These are phyloP conservation scores for Nakataea oryzae DNA, from an alignment of 2,329 filamentous ascomycete species.

Conservation along the genomic window DNA sequence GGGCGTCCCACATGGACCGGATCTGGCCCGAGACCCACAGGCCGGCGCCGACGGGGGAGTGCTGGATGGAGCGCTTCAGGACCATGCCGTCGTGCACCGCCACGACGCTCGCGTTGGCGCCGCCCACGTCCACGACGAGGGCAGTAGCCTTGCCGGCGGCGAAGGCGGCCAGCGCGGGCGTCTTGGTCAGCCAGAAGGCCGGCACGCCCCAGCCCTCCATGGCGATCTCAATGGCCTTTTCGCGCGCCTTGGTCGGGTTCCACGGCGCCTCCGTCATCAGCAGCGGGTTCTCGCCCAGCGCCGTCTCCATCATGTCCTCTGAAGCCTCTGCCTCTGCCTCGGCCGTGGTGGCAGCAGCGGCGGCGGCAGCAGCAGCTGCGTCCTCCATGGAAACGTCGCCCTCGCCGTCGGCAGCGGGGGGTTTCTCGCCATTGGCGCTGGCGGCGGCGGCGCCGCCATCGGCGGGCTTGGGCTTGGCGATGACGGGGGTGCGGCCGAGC, in stretches of 20 bases:
- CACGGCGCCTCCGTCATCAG: constrained; percentile 91
- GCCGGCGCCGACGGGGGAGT: constrained; percentile 67
- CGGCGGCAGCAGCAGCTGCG: constrained; percentile 39
- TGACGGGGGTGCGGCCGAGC: constrained; percentile 24
- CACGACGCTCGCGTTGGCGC: constrained; percentile 78
- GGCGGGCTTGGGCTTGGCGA: constrained; percentile 1
- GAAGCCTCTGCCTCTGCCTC: constrained; percentile 36
- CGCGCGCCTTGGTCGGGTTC: constrained; percentile 78
- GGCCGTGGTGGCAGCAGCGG: constrained; percentile 47
- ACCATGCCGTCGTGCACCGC: constrained; percentile 93
- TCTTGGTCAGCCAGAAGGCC: constrained; percentile 87
- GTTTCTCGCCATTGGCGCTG: constrained; percentile 52
- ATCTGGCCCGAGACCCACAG: constrained; percentile 87
- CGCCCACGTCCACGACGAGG: constrained; percentile 84
- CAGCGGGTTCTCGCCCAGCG: constrained; percentile 79
- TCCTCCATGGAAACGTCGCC: constrained; percentile 51
- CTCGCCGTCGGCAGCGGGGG: constrained; percentile 60
- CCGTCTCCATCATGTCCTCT: constrained; percentile 53
- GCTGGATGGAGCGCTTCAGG: constrained; percentile 78
- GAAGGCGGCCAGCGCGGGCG: constrained; percentile 82
- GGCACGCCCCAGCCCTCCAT: constrained; percentile 97
- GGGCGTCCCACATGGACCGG: constrained; percentile 64
- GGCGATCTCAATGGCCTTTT: constrained; percentile 90
- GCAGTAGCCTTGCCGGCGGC: constrained; percentile 88
- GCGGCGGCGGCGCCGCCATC: not conserved